phyloP scores from a whole-genome alignment of 2,329 filamentous ascomycete species.

The Exophiala sp. region DNA sequence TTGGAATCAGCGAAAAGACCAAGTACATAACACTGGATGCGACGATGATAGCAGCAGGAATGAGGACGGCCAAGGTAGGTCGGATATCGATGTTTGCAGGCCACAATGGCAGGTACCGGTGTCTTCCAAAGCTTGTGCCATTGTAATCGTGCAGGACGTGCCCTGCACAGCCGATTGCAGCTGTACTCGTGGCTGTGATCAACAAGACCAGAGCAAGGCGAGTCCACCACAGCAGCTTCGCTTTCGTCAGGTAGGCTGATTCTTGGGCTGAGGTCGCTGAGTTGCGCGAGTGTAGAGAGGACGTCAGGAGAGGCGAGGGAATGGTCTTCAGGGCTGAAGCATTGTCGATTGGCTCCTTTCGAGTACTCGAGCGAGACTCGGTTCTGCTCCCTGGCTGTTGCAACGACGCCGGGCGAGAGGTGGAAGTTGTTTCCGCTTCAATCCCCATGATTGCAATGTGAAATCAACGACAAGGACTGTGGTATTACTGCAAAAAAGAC shows the following conservation, averaged over 20 bases:
- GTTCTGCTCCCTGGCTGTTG: neutral
- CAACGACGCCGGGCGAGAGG: conserved; percentile 5
- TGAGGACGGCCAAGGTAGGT: conserved; percentile 37
- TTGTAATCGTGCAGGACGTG: conserved; percentile 40
- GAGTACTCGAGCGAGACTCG: conserved; percentile 9
- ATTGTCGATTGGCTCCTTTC: conserved; percentile 12
- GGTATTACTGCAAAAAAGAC: too few relatives aligned
- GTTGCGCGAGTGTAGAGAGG: conserved; percentile 24
- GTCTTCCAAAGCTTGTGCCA: conserved; percentile 34
- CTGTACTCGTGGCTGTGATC: conserved; percentile 32
- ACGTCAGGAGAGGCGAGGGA: conserved; percentile 22
- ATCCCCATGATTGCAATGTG: neutral
- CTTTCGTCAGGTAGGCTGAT: conserved; percentile 21
- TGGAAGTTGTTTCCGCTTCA: conserved; percentile 9
- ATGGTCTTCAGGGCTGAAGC: conserved; percentile 17
- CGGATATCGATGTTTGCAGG: conserved; percentile 41
- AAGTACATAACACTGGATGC: conserved; percentile 31
- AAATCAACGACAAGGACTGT: neutral
- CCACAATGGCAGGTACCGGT: conserved; percentile 39
- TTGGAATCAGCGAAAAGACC: conserved; percentile 14
- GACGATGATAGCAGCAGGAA: conserved; percentile 38
- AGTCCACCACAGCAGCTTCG: conserved; percentile 31
- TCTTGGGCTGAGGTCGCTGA: conserved; percentile 24
- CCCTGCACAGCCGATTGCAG: conserved; percentile 37
- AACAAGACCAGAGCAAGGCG: conserved; percentile 36